A percentile compares a stretch with the other conserved stretches of the same genome.
phyloP scores from a whole-genome alignment of 495 filamentous ascomycete genomes.

The Penicillium flavigenum region DNA sequence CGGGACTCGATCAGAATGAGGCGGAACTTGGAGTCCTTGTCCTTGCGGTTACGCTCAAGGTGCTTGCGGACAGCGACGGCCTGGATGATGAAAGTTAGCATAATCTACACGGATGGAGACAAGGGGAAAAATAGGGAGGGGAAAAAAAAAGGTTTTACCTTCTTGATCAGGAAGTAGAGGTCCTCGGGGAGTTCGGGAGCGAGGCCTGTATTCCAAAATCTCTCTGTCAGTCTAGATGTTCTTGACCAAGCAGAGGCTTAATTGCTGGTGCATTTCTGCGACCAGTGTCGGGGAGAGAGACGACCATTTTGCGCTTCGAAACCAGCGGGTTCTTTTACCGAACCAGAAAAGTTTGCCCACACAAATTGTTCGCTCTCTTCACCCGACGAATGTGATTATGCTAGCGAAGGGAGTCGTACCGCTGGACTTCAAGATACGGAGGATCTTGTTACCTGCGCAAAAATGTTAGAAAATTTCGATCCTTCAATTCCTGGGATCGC shows the following conservation, averaged over 20 bases:
- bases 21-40: conserved; percentile 99
- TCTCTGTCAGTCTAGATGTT: conserved; percentile 80
- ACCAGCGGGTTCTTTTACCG: conserved; percentile 7
- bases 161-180: conserved; percentile 99
- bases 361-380: conserved; percentile 22
- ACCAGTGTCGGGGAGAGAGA: conserved; percentile 24
- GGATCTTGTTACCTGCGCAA: conserved; percentile 90
- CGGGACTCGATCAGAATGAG: conserved; percentile 99
- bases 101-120: neutral
- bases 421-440: conserved; percentile 92
- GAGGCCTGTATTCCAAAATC: conserved; percentile 78
- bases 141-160: conserved; percentile 58
- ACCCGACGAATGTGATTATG: conserved; percentile 29
- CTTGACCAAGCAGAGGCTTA: conserved; percentile 93
- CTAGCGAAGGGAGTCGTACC: conserved; percentile 60
- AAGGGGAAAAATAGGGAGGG: neutral
- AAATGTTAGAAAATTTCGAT: conserved; percentile 27
- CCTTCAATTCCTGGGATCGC: neutral
- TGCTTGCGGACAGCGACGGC: conserved; percentile 99
- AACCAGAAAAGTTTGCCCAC: conserved; percentile 15
- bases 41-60: conserved; percentile 99
- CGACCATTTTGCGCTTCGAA: conserved; percentile 14
- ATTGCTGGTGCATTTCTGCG: conserved; percentile 34
- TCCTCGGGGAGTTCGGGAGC: conserved; percentile 97
- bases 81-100: conserved; percentile 39